A percentile compares a stretch with the other conserved stretches of the same genome.
These are phyloP conservation scores for Phytophthora pistaciae DNA, from an alignment of 352 stramenopile genomes.

Conservation along the genomic window DNA sequence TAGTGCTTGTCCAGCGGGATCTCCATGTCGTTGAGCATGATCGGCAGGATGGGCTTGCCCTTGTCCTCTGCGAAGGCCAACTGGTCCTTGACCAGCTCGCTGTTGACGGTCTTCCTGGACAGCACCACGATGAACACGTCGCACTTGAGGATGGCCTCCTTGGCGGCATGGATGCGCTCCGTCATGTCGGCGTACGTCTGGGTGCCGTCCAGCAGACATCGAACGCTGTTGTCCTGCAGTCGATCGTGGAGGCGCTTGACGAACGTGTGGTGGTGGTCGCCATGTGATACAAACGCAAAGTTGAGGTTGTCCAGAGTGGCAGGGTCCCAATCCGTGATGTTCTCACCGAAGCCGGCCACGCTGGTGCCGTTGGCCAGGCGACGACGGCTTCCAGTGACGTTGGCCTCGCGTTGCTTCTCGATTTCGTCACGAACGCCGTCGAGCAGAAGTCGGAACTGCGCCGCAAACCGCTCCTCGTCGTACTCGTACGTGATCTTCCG, in stretches of 20 bases:
- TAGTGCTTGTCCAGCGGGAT: constrained; percentile 82
- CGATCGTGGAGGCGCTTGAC: constrained; percentile 68
- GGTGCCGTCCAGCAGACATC: constrained; percentile 64
- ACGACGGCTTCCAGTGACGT: constrained; percentile 44
- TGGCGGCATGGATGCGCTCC: constrained; percentile 70
- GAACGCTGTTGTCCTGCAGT: constrained; percentile 59
- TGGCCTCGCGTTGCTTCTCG: constrained; percentile 70
- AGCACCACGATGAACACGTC: constrained; percentile 78
- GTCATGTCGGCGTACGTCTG: constrained; percentile 61
- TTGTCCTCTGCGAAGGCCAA: constrained; percentile 87
- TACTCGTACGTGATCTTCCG: constrained; percentile 76
- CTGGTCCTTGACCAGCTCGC: constrained; percentile 85
- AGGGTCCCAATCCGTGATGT: constrained; percentile 49
- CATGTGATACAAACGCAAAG: constrained; percentile 81
- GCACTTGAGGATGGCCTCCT: constrained; percentile 86
- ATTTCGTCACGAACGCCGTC: constrained; percentile 82
- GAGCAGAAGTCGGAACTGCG: constrained; percentile 72
- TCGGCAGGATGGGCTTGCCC: constrained; percentile 69
- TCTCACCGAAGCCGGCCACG: constrained; percentile 38
- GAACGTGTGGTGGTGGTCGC: constrained; percentile 74
- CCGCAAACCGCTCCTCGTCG: constrained; percentile 59
- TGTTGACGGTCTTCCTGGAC: constrained; percentile 66
- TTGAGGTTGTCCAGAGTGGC: constrained; percentile 41
- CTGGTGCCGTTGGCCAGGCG: constrained; percentile 39
- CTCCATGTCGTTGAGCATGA: constrained; percentile 84